phyloP scores from a whole-genome alignment of 1,139 yeast species.

The Saccharomyces hybrid region DNA sequence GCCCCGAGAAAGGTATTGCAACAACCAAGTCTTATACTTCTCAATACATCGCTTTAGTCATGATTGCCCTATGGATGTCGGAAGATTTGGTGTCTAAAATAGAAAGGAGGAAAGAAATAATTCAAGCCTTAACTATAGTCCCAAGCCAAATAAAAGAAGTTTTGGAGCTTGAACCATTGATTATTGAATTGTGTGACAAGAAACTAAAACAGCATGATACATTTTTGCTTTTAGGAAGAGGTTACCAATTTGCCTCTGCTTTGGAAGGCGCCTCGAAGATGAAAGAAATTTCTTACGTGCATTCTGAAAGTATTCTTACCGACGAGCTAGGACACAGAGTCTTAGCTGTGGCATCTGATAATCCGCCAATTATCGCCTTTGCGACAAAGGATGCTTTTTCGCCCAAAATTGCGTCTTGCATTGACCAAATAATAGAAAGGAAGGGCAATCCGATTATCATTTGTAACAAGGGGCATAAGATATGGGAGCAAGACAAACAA shows the following conservation, averaged over 20 bases:
- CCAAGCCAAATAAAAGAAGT: slow-evolving; percentile 82
- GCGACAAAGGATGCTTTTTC: slow-evolving; percentile 97
- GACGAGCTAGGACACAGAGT: slow-evolving; percentile 99
- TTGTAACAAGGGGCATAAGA: slow-evolving; percentile 79
- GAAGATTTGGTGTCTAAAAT: slow-evolving; percentile 79
- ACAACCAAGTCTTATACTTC: slow-evolving; percentile 98
- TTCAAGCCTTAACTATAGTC: slow-evolving; percentile 74
- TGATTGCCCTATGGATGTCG: slow-evolving; percentile 79
- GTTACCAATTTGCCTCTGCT: slow-evolving; percentile 95
- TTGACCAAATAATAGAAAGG: slow-evolving; percentile 95
- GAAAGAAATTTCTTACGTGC: slow-evolving; percentile 45
- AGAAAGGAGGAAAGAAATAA: slow-evolving; percentile 75
- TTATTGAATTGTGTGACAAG: slow-evolving; percentile 67
- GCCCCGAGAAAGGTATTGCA: slow-evolving; percentile 99
- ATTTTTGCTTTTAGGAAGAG: slow-evolving; percentile 84
- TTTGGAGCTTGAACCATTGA: slow-evolving; percentile 61
- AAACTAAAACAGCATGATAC: slow-evolving; percentile 77
- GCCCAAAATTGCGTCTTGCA: slow-evolving; percentile 93
- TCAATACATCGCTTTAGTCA: slow-evolving; percentile 69
- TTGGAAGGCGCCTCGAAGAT: slow-evolving; percentile 97
- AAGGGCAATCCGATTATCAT: slow-evolving; percentile 88
- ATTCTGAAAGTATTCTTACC: slow-evolving; percentile 97
- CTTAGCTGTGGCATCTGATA: slow-evolving; percentile 88
- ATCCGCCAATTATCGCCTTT: slow-evolving; percentile 88
- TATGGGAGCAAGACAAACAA: slow-evolving; percentile 45